phyloP scores from a whole-genome alignment of 768 basidiomycete species.

The Crucibulum laeve region DNA sequence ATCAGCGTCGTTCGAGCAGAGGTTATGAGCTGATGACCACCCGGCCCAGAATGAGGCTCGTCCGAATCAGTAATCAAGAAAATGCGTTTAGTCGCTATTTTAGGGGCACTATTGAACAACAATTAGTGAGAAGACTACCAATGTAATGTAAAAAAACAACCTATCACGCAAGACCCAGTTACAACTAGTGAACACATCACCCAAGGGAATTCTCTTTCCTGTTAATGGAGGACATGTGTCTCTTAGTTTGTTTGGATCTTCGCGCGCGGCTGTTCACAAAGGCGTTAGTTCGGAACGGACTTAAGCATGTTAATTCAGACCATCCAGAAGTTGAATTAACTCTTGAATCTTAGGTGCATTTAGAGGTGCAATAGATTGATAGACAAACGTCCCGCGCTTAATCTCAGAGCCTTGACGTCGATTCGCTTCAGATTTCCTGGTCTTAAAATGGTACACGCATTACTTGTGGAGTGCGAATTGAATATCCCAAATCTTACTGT shows the following conservation, averaged over 20 bases:
- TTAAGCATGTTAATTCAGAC: constrained; percentile 28
- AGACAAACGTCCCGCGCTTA: constrained; percentile 66
- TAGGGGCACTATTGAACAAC: constrained; percentile 55
- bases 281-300: constrained; percentile 6
- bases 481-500: constrained; percentile 76
- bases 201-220: constrained; percentile 68
- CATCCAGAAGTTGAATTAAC: constrained; percentile 72
- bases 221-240: constrained; percentile 61
- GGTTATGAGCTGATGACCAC: constrained; percentile 55
- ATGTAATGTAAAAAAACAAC: constrained; percentile 37
- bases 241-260: constrained; percentile 53
- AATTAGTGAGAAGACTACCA: background rate
- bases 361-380: constrained; percentile 73
- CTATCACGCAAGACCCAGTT: constrained; percentile 87
- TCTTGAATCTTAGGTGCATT: constrained; percentile 80
- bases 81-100: constrained; percentile 87
- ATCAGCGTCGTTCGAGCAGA: constrained; percentile 71
- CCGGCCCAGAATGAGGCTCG: constrained; percentile 57
- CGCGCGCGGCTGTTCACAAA: constrained; percentile 51
- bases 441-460: constrained; percentile 22
- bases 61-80: constrained; percentile 94
- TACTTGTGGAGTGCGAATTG: constrained; percentile 1
- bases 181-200: constrained; percentile 87
- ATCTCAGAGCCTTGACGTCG: constrained; percentile 48
- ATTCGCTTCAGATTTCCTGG: constrained; percentile 34